phyloP scores from a whole-genome alignment of 1,139 yeast species.

The Yamadazyma atlantica region DNA sequence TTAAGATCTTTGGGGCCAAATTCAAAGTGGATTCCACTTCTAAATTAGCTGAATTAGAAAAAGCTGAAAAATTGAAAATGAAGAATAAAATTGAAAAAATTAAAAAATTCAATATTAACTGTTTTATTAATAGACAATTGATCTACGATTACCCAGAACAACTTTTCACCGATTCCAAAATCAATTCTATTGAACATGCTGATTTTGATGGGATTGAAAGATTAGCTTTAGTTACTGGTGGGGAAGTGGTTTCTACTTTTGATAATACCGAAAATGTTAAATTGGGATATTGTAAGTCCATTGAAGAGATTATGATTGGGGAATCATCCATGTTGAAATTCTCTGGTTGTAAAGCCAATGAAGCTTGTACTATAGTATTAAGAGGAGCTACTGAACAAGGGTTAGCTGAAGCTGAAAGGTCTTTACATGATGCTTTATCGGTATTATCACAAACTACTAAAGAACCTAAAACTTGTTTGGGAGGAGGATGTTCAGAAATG shows the following conservation, averaged over 20 bases:
- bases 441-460: constrained; percentile 93
- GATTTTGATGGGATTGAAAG: constrained; percentile 98
- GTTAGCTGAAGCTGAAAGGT: constrained; percentile 95
- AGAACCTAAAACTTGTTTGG: constrained; percentile 92
- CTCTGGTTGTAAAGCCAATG: constrained; percentile 92
- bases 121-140: constrained; percentile 92
- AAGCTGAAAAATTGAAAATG: constrained; percentile 95
- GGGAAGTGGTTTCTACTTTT: constrained; percentile 96
- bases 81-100: constrained; percentile 85
- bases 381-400: constrained; percentile 98
- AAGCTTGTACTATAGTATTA: constrained; percentile 93
- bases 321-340: constrained; percentile 85
- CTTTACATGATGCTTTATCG: constrained; percentile 94
- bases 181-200: constrained; percentile 95
- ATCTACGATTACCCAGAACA: constrained; percentile 99
- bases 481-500: constrained; percentile 99
- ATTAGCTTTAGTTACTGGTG: constrained; percentile 94
- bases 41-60: constrained; percentile 91
- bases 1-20: constrained; percentile 95
- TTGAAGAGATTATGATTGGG: constrained; percentile 92
- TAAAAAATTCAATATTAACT: constrained; percentile 76
- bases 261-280: constrained; percentile 86
- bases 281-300: constrained; percentile 83
- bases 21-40: constrained; percentile 95
- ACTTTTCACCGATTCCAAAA: constrained; percentile 80